Base-by-base conservation (phyloP, 2,329 filamentous ascomycete species). In the Apiospora pterosperma region DNA sequence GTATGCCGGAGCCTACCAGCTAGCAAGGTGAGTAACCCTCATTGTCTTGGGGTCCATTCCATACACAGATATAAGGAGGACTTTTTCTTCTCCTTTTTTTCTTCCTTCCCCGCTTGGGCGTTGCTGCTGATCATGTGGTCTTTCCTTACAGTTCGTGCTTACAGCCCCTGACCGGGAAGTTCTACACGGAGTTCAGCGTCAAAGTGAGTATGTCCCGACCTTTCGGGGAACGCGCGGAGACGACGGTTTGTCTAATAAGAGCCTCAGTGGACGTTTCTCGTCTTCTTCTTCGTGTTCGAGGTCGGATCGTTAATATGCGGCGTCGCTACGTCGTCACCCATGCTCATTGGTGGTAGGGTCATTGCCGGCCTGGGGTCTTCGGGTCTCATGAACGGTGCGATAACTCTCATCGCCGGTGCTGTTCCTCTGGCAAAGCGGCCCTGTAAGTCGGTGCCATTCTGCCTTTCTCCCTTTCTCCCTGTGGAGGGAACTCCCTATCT, bases 321-420 rank as follows among this genome's bases (percentile, higher is more conserved):
- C 63, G 64, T 77, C 63, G 81, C 85, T 0, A 74, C 68, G 0
- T 81, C 76, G 11, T 83, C 82, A 0, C 68, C 73, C 0, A 82
- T 82, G 76, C 77, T 88, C 52, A 87, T 88, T 48, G 71, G 82
- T 8, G 84, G 84, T 1, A 78, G 85, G 4, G 82, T 82, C 1
- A 71, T 87, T 7, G 81, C 84, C 0, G 85, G 85, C 0, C 67
- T 81, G 0, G 85, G 85, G 0, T 77, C 76, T 0, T 77, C 84
- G 2, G 85, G 81, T 0, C 65, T 87, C 2, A 76, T 80, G 63
- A 83, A 78, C 12, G 85, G 85, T 0, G 76, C 75, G 3, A 74
- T 86, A 65, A 84, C 78, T 3, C 85, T 86, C 38, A 76, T 85
- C 44, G 78, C 78, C 0, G 79, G 70, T 16, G 66, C 73, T 36